Evolutionary conservation across 2,329 filamentous ascomycete genomes (phyloP), one percentile per base, ranked within the genome.

Genomic region (Aspergillus spinulosporus): DNA sequence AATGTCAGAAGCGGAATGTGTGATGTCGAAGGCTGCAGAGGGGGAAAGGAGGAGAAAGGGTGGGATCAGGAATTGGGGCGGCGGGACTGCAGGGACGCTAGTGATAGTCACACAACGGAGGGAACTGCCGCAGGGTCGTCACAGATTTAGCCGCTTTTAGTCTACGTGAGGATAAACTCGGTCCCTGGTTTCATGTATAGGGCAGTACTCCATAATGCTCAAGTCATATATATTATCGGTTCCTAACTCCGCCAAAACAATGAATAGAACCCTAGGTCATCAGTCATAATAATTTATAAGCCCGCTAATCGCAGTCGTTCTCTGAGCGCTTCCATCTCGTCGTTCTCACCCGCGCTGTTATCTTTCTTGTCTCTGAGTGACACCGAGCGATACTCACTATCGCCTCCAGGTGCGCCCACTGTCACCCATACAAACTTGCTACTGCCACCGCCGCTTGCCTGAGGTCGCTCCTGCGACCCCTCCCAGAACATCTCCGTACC

Each of bases 361-460:
- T 32, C 32, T 32, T 58, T 61, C 44, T 64, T 69, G 31, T 64
- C 64, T 28, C 72, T 74, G 12, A 75, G 54, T 21, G 70, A 66
- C 14, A 75, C 60, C 2, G 73, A 74, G n/a, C 70, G 68, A 59
- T 77, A 77, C 28, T 75, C 69, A 2, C 70, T 72, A 67, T 80
- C 78, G 26, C 77, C 78, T 52, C 76, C 77, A 21, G 73, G 75
- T 14, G 76, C 74, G 5, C 78, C 78, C 12, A 80, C 77, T 0
- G 77, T 79, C 26, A 79, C 78, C 78, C 81, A 83, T 54, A 77
- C 78, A 44, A 80, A 76, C 64, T 81, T 81, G 3, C 68, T 78
- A 71, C 68, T 71, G 29, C 82, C 80, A 14, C 68, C 79, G 54
- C 74, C 72, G 21, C 37, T 49, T 58, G 63, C 63, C 48, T 66